Evolutionary conservation across 176 grass and related monocot genomes (phyloP).

Genomic region (Alloteropsis semialata): DNA sequence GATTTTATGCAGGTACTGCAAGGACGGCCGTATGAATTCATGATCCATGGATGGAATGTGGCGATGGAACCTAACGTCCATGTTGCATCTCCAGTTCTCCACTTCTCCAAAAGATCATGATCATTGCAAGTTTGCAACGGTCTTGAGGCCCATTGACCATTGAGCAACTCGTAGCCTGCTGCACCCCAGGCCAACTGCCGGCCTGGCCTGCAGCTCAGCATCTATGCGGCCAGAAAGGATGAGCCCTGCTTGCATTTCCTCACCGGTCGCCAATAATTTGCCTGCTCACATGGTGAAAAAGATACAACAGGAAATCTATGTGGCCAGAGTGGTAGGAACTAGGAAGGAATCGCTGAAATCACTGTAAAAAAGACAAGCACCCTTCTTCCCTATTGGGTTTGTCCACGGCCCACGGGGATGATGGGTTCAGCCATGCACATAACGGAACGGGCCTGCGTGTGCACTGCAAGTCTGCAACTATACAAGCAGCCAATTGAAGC

Average conservation of each 20-base stretch:
- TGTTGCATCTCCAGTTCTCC: no score
- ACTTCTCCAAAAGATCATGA: no score
- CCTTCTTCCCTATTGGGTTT: no score
- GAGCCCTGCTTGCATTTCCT: not conserved
- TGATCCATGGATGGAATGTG: not conserved
- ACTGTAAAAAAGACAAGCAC: not conserved
- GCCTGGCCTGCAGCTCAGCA: no score
- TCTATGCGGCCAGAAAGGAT: not conserved
- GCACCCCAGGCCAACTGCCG: not conserved
- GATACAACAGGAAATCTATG: not conserved
- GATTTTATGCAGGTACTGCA: not conserved
- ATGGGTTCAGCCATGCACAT: no score
- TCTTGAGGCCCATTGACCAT: not conserved
- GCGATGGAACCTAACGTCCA: not conserved
- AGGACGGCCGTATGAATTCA: not conserved
- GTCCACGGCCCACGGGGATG: no score
- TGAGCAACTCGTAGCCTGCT: not conserved
- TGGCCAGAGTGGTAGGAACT: not conserved
- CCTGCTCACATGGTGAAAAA: not conserved
- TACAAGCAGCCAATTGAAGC: not conserved
- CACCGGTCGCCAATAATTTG: not conserved
- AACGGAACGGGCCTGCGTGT: not conserved
- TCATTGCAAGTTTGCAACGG: not conserved
- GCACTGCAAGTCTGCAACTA: not conserved
- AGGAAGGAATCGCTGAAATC: not conserved